Evolutionary conservation across 768 basidiomycete genomes (phyloP).

Genomic region (Agaricus subrufescens): DNA sequence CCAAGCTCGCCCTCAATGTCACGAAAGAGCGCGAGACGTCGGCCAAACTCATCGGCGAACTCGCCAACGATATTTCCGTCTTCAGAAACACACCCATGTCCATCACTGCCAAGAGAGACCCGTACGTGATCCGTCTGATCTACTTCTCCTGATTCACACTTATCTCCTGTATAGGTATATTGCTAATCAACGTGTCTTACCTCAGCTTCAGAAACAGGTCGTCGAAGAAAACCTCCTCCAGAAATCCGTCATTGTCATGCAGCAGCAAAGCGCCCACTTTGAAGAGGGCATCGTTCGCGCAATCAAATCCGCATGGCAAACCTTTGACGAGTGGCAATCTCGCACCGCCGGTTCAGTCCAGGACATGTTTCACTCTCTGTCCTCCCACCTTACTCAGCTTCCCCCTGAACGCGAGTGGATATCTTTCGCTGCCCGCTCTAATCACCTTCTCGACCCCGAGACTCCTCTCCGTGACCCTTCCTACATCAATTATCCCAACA

Average conservation of each 20-base stretch:
- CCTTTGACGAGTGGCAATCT: conserved; percentile 90
- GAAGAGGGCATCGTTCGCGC: conserved; percentile 95
- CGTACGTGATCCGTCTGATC: conserved; percentile 43
- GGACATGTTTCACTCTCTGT: conserved; percentile 69
- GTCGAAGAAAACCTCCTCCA: conserved; percentile 97
- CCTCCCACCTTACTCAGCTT: conserved; percentile 70
- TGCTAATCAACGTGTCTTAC: conserved; percentile 64
- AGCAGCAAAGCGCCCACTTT: conserved; percentile 94
- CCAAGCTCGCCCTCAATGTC: conserved; percentile 84
- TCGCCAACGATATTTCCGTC: conserved; percentile 80
- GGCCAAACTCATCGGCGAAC: conserved; percentile 79
- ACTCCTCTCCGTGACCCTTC: conserved; percentile 84
- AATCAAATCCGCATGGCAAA: conserved; percentile 95
- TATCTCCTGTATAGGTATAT: conserved; percentile 42
- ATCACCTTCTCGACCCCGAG: conserved; percentile 95
- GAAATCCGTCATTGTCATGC: conserved; percentile 97
- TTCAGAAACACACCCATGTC: conserved; percentile 94
- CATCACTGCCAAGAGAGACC: conserved; percentile 76
- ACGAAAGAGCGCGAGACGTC: conserved; percentile 92
- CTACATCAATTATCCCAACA: conserved; percentile 80
- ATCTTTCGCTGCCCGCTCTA: conserved; percentile 85
- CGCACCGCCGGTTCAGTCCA: conserved; percentile 73
- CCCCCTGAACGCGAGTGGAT: conserved; percentile 94
- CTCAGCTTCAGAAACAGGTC: conserved; percentile 87
- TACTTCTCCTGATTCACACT: background rate